Conservation (phyloP, 192 early-diverging fungal species). For the Chytriomyces sp. region DNA sequence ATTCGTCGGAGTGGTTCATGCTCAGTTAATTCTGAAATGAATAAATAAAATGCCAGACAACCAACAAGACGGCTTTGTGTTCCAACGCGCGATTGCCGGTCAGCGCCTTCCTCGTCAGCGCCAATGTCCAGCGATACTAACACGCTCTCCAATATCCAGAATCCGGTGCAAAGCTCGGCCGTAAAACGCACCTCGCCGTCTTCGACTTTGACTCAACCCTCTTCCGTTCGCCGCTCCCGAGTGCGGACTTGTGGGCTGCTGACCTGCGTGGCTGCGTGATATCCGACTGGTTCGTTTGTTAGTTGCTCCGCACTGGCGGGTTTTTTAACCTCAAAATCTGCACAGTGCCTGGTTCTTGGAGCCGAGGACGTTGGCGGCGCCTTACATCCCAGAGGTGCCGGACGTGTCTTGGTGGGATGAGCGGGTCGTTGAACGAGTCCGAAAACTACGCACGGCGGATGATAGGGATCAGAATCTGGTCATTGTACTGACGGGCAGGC, state of each 20-base stretch:
- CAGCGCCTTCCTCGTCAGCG: too few species aligned
- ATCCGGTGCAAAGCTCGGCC: neutral
- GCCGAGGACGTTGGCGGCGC: slow-evolving; percentile 45
- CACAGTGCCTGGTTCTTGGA: slow-evolving; percentile 53
- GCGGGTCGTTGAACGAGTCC: slow-evolving; percentile 12
- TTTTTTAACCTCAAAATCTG: neutral
- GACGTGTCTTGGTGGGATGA: slow-evolving; percentile 52
- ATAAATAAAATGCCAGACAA: too few species aligned
- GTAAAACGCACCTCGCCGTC: slow-evolving; percentile 41
- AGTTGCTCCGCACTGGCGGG: neutral
- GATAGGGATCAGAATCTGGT: slow-evolving; percentile 25
- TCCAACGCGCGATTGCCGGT: too few species aligned
- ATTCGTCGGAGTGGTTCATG: too few species aligned
- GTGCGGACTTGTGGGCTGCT: slow-evolving; percentile 47
- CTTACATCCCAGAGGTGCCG: slow-evolving; percentile 50
- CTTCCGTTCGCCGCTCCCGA: slow-evolving; percentile 59
- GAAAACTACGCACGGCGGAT: slow-evolving; percentile 7
- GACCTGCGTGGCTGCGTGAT: slow-evolving; percentile 50
- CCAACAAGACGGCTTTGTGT: too few species aligned
- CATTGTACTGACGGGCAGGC: slow-evolving; percentile 53
- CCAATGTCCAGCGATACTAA: neutral
- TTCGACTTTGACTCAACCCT: slow-evolving; percentile 66
- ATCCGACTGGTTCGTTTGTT: slow-evolving; percentile 40
- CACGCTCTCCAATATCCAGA: neutral
- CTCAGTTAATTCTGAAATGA: too few species aligned